Conservation (phyloP, 2,329 filamentous ascomycete species). For the Helicocarpus griseus region DNA sequence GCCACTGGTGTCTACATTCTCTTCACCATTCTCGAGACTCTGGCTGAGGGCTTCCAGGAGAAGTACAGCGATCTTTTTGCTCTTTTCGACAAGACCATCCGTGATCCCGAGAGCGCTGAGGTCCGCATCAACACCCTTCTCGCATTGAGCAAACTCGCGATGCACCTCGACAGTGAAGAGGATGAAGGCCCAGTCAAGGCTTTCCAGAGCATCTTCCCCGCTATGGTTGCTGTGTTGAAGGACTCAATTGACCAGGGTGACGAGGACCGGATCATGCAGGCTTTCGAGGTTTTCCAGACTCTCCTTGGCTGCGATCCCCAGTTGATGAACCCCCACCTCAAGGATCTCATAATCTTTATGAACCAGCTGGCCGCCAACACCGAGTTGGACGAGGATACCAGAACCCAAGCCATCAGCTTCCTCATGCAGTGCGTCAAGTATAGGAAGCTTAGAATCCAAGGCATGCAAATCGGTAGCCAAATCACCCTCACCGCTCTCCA, state of each 20-base stretch:
- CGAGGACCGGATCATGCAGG: conserved; percentile 78
- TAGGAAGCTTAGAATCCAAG: conserved; percentile 92
- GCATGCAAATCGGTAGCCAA: conserved; percentile 73
- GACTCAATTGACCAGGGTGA: conserved; percentile 67
- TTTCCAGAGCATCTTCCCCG: conserved; percentile 71
- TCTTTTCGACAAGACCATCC: conserved; percentile 78
- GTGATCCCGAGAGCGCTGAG: conserved; percentile 80
- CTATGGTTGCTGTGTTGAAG: conserved; percentile 86
- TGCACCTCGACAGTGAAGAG: conserved; percentile 81
- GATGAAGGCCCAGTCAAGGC: conserved; percentile 61
- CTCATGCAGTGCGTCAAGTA: conserved; percentile 86
- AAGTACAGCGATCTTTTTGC: conserved; percentile 70
- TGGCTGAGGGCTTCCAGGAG: conserved; percentile 74
- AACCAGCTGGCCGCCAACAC: conserved; percentile 72
- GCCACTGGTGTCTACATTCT: conserved; percentile 91
- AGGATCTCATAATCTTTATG: conserved; percentile 88
- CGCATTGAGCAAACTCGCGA: conserved; percentile 75
- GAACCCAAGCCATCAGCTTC: conserved; percentile 85
- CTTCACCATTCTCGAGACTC: conserved; percentile 80
- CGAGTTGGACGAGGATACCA: conserved; percentile 70
- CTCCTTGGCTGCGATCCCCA: conserved; percentile 82
- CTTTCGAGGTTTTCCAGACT: conserved; percentile 95
- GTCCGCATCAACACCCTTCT: conserved; percentile 92
- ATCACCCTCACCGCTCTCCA: conserved; percentile 81
- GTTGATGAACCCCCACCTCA: conserved; percentile 74